phyloP scores from a whole-genome alignment of 495 filamentous ascomycete species.

The Rostrohypoxylon terebratum region DNA sequence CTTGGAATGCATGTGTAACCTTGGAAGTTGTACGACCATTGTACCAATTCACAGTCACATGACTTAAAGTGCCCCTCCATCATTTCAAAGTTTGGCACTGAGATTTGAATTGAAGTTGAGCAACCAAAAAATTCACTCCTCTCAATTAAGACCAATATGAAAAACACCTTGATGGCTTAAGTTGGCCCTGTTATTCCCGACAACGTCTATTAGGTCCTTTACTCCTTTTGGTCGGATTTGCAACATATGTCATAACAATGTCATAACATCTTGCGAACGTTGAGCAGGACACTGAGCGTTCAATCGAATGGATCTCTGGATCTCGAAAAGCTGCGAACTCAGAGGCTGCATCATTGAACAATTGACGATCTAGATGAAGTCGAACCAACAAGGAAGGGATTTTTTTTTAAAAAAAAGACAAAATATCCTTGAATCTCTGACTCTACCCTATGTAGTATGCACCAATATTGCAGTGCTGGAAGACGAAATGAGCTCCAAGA shows the following conservation, averaged over 20 bases:
- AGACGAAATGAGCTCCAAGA: conserved; percentile 5
- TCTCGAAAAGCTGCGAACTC: not conserved
- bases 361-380: conserved; percentile 1
- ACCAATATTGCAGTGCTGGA: not conserved
- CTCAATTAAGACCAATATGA: conserved; percentile 13
- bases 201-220: not conserved
- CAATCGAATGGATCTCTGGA: not conserved
- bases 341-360: not conserved
- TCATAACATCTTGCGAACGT: not conserved
- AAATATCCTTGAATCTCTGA: not conserved
- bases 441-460: not conserved
- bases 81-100: not conserved
- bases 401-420: not conserved
- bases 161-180: conserved; percentile 32
- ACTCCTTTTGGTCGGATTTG: not conserved
- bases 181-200: not conserved
- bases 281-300: not conserved
- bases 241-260: not conserved
- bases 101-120: not conserved
- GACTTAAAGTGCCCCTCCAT: conserved; percentile 9
- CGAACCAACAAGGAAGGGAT: not conserved
- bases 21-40: too few species aligned
- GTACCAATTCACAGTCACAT: conserved; percentile 21
- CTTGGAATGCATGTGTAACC: too few species aligned
- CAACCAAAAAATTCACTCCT: not conserved